phyloP scores from a whole-genome alignment of 164 flowering plant genomes.

The Pachysandra terminalis region DNA sequence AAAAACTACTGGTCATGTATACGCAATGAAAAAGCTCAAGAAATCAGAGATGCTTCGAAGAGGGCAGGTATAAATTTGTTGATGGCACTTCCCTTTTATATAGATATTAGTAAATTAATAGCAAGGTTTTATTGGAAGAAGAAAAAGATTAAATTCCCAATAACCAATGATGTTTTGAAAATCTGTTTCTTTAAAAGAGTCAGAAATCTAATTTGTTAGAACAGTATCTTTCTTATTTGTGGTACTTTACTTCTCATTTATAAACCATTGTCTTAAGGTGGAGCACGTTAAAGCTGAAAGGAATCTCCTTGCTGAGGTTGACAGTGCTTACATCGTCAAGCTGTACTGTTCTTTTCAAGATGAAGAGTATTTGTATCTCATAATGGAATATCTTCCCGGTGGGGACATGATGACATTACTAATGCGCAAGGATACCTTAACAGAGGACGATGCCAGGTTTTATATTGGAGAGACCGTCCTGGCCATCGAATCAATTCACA shows the following conservation, averaged over 20 bases:
- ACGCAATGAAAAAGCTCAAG: conserved; percentile 43
- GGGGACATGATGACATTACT: conserved; percentile 60
- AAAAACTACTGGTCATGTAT: conserved; percentile 33
- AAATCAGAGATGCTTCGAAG: conserved; percentile 43
- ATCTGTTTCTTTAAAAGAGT: no score
- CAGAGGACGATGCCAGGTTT: conserved; percentile 50
- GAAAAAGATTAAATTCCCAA: not conserved
- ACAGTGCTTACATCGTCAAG: conserved; percentile 46
- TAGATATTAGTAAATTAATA: not conserved
- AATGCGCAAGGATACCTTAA: conserved; percentile 48
- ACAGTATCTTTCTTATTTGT: not conserved
- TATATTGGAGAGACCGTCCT: conserved; percentile 48
- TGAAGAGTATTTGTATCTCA: conserved; percentile 44
- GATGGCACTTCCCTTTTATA: not conserved
- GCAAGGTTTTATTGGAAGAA: not conserved
- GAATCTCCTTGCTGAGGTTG: conserved; percentile 56
- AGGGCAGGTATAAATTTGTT: conserved; percentile 28
- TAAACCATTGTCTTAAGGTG: conserved; percentile 25
- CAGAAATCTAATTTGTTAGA: not conserved
- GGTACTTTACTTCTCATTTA: not conserved
- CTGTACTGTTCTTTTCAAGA: conserved; percentile 58
- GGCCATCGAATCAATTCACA: conserved; percentile 57
- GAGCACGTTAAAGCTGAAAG: conserved; percentile 59
- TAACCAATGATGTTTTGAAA: not conserved
- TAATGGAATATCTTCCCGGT: conserved; percentile 58